Base-by-base conservation (phyloP, 108 stramenopile species). In the Cyclotella sp. region DNA sequence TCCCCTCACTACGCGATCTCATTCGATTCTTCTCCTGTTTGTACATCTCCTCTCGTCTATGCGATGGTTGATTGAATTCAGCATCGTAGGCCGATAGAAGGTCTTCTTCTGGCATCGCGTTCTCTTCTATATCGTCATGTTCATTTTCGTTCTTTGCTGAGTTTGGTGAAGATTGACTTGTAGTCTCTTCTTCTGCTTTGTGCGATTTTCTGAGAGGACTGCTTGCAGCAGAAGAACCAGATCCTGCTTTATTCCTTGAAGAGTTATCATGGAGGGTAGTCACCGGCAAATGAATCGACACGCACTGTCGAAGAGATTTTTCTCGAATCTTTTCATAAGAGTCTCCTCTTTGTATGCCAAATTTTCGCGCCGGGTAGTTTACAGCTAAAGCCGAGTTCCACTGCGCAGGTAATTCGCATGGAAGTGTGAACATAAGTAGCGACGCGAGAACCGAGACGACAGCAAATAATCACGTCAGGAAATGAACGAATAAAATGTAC, bases 311-410 rank as follows among this genome's bases (percentile, higher is more conserved):
- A 7, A 73, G 61, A 45, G 64, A 81, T 44, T 80, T 80, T 21
- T 74, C 68, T n/a, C 53, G 79, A 55, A 95, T 88, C 0, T 59
- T 64, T 47, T 92, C 86, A 86, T 87, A 93, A 11, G 84, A 78
- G 79, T 93, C 94, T 44, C 91, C 91, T 26, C 94, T 73, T 65
- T 85, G 72, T 43, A 95, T 92, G 12, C 87, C 89, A 78, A 78
- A 91, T 43, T 76, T 60, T 49, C 84, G 27, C 2, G 94, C 92
- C 0, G 94, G 91, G 77, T 95, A 95, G 63, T 91, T 92, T 12
- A 95, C 94, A 18, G 94, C 94, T 70, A 95, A 68, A 15, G 82
- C 87, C 0, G 91, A 92, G 70, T 92, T 90, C 92, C 92, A 93
- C 78, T 84, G 53, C 9, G 8, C 49, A 19, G 16, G 49, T 19